Percentiles rank a stretch among this genome's conserved stretches.
Evolutionary conservation across 2,329 filamentous ascomycete species (phyloP).

Genomic region (Neurospora sp.): DNA sequence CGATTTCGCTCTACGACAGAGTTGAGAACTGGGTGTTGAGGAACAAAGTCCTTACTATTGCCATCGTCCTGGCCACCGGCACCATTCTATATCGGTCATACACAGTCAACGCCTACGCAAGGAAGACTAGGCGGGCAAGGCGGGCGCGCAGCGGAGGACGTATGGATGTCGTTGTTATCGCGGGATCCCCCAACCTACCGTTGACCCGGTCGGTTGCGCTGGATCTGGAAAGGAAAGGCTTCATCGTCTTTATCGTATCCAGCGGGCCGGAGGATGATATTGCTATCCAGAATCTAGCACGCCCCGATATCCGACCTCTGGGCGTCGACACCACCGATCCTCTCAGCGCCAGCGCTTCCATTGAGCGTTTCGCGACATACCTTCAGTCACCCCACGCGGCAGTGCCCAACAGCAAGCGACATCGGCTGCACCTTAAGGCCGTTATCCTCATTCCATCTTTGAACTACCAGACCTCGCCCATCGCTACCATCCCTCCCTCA

Average conservation of each 20-base stretch:
- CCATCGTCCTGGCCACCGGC: conserved; percentile 60
- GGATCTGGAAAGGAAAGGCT: conserved; percentile 84
- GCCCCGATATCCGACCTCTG: conserved; percentile 72
- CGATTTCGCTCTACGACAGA: conserved; percentile 34
- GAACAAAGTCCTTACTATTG: conserved; percentile 65
- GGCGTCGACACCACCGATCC: conserved; percentile 75
- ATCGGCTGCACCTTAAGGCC: conserved; percentile 67
- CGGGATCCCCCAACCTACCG: conserved; percentile 77
- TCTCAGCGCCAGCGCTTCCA: conserved; percentile 55
- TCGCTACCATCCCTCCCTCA: conserved; percentile 75
- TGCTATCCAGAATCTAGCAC: conserved; percentile 63
- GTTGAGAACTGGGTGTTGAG: conserved; percentile 61
- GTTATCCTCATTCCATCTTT: conserved; percentile 76
- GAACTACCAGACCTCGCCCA: conserved; percentile 71
- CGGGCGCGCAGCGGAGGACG: conserved; percentile 75
- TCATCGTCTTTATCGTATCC: conserved; percentile 87
- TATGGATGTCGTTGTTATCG: conserved; percentile 78
- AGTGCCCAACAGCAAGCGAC: conserved; percentile 64
- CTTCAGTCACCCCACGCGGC: conserved; percentile 68
- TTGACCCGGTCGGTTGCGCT: conserved; percentile 73
- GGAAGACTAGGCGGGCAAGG: conserved; percentile 64
- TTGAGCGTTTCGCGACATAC: conserved; percentile 61
- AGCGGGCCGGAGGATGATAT: conserved; percentile 78
- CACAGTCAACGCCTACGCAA: conserved; percentile 43
- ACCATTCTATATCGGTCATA: conserved; percentile 49